phyloP scores from a whole-genome alignment of 176 grass and related monocot genomes.

The Oryza meyeriana region DNA sequence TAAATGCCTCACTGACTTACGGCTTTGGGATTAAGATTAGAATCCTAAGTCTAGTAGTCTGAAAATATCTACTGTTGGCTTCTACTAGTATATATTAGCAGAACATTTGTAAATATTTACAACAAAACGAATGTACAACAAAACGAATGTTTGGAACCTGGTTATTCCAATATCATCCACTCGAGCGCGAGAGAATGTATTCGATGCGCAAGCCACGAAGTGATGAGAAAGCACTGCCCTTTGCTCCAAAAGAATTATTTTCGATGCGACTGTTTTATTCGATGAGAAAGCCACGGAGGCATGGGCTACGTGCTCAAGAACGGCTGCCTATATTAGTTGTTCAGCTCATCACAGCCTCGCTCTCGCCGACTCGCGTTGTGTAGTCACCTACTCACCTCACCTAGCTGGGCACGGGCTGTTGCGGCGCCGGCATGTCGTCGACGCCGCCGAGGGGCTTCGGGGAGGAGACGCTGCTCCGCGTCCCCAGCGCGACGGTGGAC shows the following conservation, averaged over 20 bases:
- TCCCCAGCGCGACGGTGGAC: constrained; percentile 67
- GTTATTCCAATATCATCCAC: constrained; percentile 34
- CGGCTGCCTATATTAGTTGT: background rate
- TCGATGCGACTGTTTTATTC: background rate
- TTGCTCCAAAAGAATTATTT: constrained; percentile 54
- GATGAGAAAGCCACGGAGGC: background rate
- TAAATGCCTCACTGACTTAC: no score
- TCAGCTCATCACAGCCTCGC: background rate
- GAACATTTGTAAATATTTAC: background rate
- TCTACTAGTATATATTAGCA: background rate
- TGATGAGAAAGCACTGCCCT: constrained; percentile 33
- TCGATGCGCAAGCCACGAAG: constrained; percentile 42
- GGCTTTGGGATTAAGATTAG: no score
- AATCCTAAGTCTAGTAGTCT: background rate
- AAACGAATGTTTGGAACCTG: constrained; percentile 7
- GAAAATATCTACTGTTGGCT: background rate
- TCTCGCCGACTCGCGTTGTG: background rate
- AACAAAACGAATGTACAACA: no score
- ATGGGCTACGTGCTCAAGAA: background rate
- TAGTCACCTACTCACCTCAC: background rate
- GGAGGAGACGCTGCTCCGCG: constrained; percentile 68
- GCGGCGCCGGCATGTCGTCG: constrained; percentile 37
- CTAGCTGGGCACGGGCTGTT: constrained; percentile 51
- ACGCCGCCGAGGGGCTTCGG: constrained; percentile 28
- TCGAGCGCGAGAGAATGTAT: constrained; percentile 36